These are phyloP conservation scores for Coemansia sp. DNA, from an alignment of 192 early-diverging fungal genomes.

Conservation along the genomic window DNA sequence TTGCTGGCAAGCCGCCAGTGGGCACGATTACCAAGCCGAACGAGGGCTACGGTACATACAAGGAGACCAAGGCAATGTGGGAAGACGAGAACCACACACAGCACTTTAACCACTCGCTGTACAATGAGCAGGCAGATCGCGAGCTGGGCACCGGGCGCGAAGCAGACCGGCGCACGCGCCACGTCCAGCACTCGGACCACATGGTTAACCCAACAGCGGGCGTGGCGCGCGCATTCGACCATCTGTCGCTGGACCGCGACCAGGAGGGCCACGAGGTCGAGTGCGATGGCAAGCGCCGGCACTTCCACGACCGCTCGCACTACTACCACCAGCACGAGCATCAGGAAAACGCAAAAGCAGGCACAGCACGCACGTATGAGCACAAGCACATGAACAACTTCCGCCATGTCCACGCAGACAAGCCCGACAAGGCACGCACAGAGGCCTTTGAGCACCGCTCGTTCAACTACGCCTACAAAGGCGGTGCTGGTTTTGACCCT, in stretches of 20 bases:
- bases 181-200: constrained; percentile 55
- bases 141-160: constrained; percentile 39
- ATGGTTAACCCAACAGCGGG: constrained; percentile 52
- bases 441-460: constrained; percentile 58
- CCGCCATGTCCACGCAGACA: constrained; percentile 51
- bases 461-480: constrained; percentile 58
- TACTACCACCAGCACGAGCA: constrained; percentile 60
- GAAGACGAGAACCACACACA: constrained; percentile 57
- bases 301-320: constrained; percentile 55
- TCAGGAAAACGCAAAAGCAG: constrained; percentile 55
- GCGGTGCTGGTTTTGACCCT: constrained; percentile 53
- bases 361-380: constrained; percentile 54
- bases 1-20: constrained; percentile 44
- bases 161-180: constrained; percentile 51
- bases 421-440: constrained; percentile 53
- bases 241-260: constrained; percentile 53
- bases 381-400: constrained; percentile 59
- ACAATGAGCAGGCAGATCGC: constrained; percentile 56
- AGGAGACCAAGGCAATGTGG: constrained; percentile 57
- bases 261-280: constrained; percentile 55
- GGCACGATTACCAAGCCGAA: constrained; percentile 52
- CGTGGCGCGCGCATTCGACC: constrained; percentile 54
- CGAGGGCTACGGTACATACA: constrained; percentile 57
- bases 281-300: constrained; percentile 48
- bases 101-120: constrained; percentile 58